A percentile compares a stretch with the other conserved stretches of the same genome.
These are phyloP conservation scores for Xanthoconium separans DNA, from an alignment of 1,284 basidiomycete genomes.

Conservation along the genomic window DNA sequence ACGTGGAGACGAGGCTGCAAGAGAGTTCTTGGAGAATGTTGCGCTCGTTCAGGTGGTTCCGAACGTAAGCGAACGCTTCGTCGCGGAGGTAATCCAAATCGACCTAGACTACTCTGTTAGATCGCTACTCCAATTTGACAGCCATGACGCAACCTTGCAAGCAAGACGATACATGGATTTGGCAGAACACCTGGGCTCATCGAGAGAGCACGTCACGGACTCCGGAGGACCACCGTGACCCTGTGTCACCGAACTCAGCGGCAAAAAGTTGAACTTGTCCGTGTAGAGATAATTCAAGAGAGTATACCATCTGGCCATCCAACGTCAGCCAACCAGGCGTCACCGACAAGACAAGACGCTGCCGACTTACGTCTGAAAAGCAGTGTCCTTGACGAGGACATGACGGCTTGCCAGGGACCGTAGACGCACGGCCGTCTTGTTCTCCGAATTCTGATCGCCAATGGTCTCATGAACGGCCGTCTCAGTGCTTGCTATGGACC, in stretches of 20 bases:
- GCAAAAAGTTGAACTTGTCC: slow-evolving; percentile 20
- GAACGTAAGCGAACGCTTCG: slow-evolving; percentile 19
- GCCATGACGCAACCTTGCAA: slow-evolving; percentile 19
- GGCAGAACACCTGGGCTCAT: slow-evolving; percentile 25
- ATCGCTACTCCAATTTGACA: background rate
- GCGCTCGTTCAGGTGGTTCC: slow-evolving; percentile 18
- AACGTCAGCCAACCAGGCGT: background rate
- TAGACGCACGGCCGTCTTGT: background rate
- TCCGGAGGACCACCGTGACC: background rate
- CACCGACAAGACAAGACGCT: background rate
- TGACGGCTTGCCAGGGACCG: slow-evolving; percentile 17
- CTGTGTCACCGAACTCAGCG: slow-evolving; percentile 17
- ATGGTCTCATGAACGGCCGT: background rate
- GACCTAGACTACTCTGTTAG: slow-evolving; percentile 10
- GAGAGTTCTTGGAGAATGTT: slow-evolving; percentile 28
- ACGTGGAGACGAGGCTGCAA: slow-evolving; percentile 15
- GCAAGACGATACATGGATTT: slow-evolving; percentile 34
- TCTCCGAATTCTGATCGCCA: too few relatives aligned
- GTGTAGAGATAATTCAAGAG: slow-evolving; percentile 31
- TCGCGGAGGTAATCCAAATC: slow-evolving; percentile 20
- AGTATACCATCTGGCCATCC: slow-evolving; percentile 25
- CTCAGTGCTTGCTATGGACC: slow-evolving; percentile 1
- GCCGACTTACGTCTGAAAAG: slow-evolving; percentile 26
- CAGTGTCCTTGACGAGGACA: slow-evolving; percentile 30
- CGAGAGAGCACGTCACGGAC: background rate